Conservation (phyloP, 331 rosid genomes). For the Pyrus hybrid region DNA sequence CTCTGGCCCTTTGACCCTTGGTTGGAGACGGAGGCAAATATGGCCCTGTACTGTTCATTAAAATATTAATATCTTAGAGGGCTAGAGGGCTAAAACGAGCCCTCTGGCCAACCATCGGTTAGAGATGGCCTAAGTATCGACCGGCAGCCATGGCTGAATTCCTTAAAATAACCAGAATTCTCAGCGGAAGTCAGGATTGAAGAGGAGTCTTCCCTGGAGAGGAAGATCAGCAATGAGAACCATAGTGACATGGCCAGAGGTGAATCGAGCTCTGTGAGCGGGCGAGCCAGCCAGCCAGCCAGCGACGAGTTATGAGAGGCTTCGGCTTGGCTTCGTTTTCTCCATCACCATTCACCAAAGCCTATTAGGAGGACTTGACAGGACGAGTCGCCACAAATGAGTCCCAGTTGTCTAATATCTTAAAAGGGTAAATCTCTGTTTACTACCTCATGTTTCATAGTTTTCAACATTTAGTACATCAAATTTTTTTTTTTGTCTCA, state of each 20-base stretch:
- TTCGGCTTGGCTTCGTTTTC: background rate
- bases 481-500: too few species aligned
- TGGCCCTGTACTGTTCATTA: too few species aligned
- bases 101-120: too few species aligned
- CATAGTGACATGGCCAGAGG: constrained; percentile 84
- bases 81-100: too few species aligned
- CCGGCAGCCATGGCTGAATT: constrained; percentile 34
- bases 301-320: constrained; percentile 3
- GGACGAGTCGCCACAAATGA: constrained; percentile 24
- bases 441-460: too few species aligned
- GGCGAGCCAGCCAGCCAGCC: too few species aligned
- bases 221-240: constrained; percentile 35
- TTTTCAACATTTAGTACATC: too few species aligned
- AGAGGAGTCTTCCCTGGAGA: constrained; percentile 55
- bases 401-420: background rate
- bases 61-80: too few species aligned
- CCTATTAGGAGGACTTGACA: background rate
- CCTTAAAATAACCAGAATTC: constrained; percentile 1
- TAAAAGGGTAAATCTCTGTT: too few species aligned
- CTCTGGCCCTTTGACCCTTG: too few species aligned
- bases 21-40: too few species aligned
- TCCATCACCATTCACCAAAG: constrained; percentile 7
- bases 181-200: constrained; percentile 3
- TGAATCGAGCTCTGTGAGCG: background rate
- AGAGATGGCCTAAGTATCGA: too few species aligned